Evolutionary conservation across 208 protist genomes (phyloP).

Genomic region (Naegleria fowleri): DNA sequence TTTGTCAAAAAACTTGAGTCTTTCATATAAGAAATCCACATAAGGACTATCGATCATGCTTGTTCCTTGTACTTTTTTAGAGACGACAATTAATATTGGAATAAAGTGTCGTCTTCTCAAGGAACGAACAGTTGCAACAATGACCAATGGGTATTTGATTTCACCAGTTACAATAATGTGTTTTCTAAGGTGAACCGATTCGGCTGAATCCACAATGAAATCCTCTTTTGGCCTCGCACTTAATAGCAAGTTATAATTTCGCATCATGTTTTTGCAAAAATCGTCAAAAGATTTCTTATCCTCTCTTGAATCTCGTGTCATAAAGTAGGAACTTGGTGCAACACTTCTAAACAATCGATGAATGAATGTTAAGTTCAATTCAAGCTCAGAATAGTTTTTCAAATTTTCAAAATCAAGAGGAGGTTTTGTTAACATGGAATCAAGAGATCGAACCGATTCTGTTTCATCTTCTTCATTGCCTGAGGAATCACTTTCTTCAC

Average conservation of each 20-base stretch:
- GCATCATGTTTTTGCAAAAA: background rate
- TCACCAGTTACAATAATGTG: background rate
- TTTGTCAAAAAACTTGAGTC: background rate
- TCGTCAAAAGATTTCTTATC: background rate
- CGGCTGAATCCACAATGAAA: background rate
- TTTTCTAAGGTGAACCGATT: background rate
- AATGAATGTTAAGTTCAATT: background rate
- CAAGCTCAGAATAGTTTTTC: background rate
- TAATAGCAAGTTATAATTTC: background rate
- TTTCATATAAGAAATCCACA: background rate
- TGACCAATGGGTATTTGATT: background rate
- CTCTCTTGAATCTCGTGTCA: too few species aligned
- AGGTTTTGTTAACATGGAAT: too few species aligned
- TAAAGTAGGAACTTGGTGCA: background rate
- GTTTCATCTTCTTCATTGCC: too few species aligned
- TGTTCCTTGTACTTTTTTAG: background rate
- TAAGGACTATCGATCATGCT: background rate
- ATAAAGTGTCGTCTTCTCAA: background rate
- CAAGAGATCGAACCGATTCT: too few species aligned
- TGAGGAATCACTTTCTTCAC: too few species aligned
- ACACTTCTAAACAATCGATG: background rate
- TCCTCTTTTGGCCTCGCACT: background rate
- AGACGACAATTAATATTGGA: background rate
- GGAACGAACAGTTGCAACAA: background rate
- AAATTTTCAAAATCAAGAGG: background rate